These are phyloP conservation scores for Porogramme epimiltina DNA, from an alignment of 1,284 basidiomycete genomes.

Conservation along the genomic window DNA sequence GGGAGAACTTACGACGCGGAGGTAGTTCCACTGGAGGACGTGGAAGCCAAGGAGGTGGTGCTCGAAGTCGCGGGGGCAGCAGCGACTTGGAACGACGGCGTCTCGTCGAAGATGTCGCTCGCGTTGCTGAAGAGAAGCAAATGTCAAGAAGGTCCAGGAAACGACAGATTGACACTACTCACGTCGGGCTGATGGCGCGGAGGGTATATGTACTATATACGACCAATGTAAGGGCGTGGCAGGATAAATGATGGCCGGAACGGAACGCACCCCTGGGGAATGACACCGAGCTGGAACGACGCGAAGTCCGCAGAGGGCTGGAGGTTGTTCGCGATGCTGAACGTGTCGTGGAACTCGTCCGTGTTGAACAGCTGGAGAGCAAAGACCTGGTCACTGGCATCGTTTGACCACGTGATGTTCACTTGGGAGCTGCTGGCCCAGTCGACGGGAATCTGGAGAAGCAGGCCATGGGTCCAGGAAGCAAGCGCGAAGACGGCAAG, in stretches of 20 bases:
- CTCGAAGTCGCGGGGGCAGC: constrained; percentile 23
- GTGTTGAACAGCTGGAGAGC: constrained; percentile 47
- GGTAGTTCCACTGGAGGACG: constrained; percentile 9
- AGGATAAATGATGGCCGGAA: neutral
- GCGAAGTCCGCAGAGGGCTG: constrained; percentile 37
- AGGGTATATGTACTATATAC: constrained; percentile 49
- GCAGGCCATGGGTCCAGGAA: constrained; percentile 53
- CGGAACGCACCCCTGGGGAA: constrained; percentile 50
- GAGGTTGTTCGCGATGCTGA: constrained; percentile 64
- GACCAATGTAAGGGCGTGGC: neutral
- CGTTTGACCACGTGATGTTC: constrained; percentile 51
- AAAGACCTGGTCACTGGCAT: constrained; percentile 44
- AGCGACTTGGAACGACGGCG: constrained; percentile 46
- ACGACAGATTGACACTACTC: constrained; percentile 13
- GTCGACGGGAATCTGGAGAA: constrained; percentile 39
- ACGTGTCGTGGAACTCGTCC: constrained; percentile 51
- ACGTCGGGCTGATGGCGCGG: constrained; percentile 49
- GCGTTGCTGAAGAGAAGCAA: constrained; percentile 42
- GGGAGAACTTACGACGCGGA: neutral
- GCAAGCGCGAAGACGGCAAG: constrained; percentile 40
- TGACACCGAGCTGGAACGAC: constrained; percentile 47
- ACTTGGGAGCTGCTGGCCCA: constrained; percentile 35
- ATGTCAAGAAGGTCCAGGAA: neutral
- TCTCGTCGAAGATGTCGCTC: constrained; percentile 44
- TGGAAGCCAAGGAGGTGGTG: constrained; percentile 21